Evolutionary conservation across 768 basidiomycete species (phyloP).

Genomic region (Calvatia gigantea): DNA sequence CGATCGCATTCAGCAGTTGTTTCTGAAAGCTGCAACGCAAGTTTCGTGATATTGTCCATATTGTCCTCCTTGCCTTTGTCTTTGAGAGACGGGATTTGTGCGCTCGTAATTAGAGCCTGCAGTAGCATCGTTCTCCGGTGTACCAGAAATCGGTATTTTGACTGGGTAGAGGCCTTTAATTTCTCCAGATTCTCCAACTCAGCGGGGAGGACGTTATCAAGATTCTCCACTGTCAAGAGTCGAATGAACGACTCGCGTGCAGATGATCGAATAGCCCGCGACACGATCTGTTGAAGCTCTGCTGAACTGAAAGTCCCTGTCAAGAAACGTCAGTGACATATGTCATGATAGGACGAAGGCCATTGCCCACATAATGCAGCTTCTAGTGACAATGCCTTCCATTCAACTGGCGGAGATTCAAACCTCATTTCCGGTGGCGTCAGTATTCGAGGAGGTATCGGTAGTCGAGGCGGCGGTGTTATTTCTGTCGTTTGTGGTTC

Average conservation of each 20-base stretch:
- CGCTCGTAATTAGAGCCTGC: conserved; percentile 59
- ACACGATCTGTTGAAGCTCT: conserved; percentile 69
- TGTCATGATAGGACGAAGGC: neutral
- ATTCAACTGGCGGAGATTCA: conserved; percentile 51
- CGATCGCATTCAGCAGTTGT: conserved; percentile 56
- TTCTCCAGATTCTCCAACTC: conserved; percentile 57
- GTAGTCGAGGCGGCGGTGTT: neutral
- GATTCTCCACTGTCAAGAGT: conserved; percentile 56
- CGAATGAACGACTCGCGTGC: conserved; percentile 70
- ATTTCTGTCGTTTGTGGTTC: conserved; percentile 7
- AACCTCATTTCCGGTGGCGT: conserved; percentile 54
- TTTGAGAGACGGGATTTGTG: conserved; percentile 22
- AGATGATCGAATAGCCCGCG: conserved; percentile 65
- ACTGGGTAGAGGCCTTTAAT: conserved; percentile 52
- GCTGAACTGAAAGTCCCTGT: conserved; percentile 56
- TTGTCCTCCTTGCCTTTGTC: conserved; percentile 35
- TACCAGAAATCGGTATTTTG: conserved; percentile 65
- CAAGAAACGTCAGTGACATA: conserved; percentile 9
- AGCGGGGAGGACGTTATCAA: conserved; percentile 54
- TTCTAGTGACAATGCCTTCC: conserved; percentile 68
- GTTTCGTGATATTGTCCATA: conserved; percentile 32
- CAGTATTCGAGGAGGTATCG: conserved; percentile 33
- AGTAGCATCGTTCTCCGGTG: conserved; percentile 67
- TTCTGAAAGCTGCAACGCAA: conserved; percentile 59
- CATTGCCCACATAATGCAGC: conserved; percentile 51